phyloP scores from a whole-genome alignment of 2,329 filamentous ascomycete species.

The Ceratocystis cacaofunesta region DNA sequence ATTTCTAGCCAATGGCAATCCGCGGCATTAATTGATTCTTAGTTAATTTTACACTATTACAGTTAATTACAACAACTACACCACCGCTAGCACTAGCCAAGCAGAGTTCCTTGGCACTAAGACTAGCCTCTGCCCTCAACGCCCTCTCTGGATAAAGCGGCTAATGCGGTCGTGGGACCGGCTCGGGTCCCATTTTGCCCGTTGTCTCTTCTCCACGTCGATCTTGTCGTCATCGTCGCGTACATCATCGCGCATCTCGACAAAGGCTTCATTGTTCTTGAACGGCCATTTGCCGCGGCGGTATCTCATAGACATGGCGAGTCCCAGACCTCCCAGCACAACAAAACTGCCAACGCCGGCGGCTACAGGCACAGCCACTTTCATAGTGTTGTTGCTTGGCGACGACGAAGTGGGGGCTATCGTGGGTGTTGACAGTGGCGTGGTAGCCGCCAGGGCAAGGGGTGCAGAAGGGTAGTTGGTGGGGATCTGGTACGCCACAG shows the following conservation, averaged over 20 bases:
- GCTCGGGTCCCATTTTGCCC: slow-evolving; percentile 14
- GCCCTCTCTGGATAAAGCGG: slow-evolving; percentile 8
- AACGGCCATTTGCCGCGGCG: slow-evolving; percentile 18
- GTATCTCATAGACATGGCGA: slow-evolving; percentile 17
- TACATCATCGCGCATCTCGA: slow-evolving; percentile 13
- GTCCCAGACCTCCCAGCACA: slow-evolving; percentile 13
- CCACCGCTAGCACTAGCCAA: neutral
- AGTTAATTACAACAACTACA: neutral
- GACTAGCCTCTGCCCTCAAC: neutral
- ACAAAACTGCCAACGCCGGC: slow-evolving; percentile 16
- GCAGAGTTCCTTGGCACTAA: neutral
- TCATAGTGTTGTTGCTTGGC: neutral
- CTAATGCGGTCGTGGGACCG: slow-evolving; percentile 10
- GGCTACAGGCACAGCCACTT: slow-evolving; percentile 15
- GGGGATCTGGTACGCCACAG: neutral
- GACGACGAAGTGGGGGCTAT: neutral
- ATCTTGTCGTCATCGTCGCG: slow-evolving; percentile 15
- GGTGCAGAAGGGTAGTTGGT: neutral
- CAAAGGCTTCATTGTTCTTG: slow-evolving; percentile 6
- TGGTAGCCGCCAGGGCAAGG: neutral
- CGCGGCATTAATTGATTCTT: neutral
- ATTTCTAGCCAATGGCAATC: neutral
- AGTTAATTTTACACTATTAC: neutral
- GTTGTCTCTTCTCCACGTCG: slow-evolving; percentile 3
- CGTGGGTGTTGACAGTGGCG: neutral